Conservation (phyloP, 164 flowering plant genomes). For the Stephania cephalantha region DNA sequence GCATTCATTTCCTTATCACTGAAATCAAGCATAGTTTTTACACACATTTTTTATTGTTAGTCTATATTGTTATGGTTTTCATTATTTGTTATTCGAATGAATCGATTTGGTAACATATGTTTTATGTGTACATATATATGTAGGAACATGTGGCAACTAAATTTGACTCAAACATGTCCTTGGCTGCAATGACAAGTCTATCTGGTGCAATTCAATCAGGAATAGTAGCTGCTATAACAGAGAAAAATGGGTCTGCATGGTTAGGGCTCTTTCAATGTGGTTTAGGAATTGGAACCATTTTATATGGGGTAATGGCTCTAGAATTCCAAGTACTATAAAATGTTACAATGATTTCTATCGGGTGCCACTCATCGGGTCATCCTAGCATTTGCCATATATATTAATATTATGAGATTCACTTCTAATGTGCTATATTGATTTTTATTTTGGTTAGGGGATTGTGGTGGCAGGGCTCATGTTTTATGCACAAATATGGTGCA, state of each 20-base stretch:
- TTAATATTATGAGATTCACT: too few relatives aligned
- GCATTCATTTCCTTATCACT: too few relatives aligned
- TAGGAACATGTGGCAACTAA: conserved; percentile 10
- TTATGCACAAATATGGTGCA: conserved; percentile 18
- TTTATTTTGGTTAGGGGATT: conserved; percentile 11
- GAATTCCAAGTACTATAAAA: too few relatives aligned
- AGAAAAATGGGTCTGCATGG: conserved; percentile 7
- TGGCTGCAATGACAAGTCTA: conserved; percentile 8
- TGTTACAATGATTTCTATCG: too few relatives aligned
- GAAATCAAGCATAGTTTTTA: too few relatives aligned
- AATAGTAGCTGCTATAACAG: conserved; percentile 1
- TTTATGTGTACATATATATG: neutral
- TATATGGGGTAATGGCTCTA: conserved; percentile 11
- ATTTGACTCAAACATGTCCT: conserved; percentile 1
- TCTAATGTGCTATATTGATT: neutral
- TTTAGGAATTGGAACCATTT: neutral
- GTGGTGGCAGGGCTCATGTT: conserved; percentile 12
- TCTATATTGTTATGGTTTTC: too few relatives aligned
- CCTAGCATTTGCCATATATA: too few relatives aligned
- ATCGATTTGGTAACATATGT: neutral
- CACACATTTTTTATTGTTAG: too few relatives aligned
- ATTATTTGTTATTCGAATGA: too few relatives aligned
- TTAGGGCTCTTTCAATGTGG: neutral
- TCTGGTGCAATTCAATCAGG: conserved; percentile 7
- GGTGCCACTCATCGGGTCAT: too few relatives aligned